Evolutionary conservation across 2,329 filamentous ascomycete species (phyloP), one percentile per base, ranked within the genome.

Genomic region (Epichloe festucae): DNA sequence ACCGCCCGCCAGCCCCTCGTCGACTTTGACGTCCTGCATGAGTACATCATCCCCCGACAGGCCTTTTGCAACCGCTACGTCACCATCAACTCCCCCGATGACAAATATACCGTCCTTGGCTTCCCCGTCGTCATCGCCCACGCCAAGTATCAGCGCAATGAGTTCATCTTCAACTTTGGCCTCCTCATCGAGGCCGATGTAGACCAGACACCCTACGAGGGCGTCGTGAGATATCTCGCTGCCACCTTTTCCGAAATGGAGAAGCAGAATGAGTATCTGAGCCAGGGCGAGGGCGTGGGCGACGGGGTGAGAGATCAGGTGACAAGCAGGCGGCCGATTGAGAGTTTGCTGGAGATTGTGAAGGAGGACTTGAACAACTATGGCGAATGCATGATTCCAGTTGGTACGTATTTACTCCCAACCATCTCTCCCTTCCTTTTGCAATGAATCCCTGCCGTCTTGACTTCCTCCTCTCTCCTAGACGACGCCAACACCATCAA

Each of bases 101-200:
- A 75, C 58, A 79, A 79, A 57, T 85, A 90, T 67, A 82, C 84
- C 53, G 81, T 98, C 51, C 77, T 98, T 36, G 89, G 90, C 15
- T 89, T 89, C 61, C 93, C 93, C 0, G 85, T 97, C 50, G 91
- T 89, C 64, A 88, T 97, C 63, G 81, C 85, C 49, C 80, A 89
- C 57, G 78, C 82, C 51, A 84, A 85, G 59, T 95, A 97, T 63
- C 81, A 85, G 62, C 84, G 93, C 53, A 95, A 95, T 69, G 88
- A 95, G 67, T 97, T 96, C 73, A 95, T 96, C 64, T 98, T 97
- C 79, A 97, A 97, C 68, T 95, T 97, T 64, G 89, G 89, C 53
- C 74, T 97, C 44, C 85, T 95, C 31, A 75, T 95, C 48, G 79
- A 85, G 48, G 69, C 69, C 46, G 73, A 76, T 49, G 71, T 73